Percentiles rank a stretch among this genome's conserved stretches.
Evolutionary conservation across 1,284 basidiomycete species (phyloP).

Genomic region (Ustilago esculenta): DNA sequence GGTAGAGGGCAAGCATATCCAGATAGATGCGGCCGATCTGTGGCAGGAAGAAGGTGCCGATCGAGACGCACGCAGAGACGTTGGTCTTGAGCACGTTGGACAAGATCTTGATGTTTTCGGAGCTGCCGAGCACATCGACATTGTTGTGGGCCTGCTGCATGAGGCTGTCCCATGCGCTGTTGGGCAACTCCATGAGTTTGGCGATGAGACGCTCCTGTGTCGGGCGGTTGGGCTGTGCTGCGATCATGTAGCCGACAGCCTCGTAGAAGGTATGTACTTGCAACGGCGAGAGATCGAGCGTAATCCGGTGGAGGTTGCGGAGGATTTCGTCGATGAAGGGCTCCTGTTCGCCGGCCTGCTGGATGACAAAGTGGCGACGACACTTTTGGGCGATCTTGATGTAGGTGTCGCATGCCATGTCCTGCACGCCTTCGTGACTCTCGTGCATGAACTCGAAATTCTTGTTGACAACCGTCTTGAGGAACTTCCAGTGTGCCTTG

Average conservation of each 20-base stretch:
- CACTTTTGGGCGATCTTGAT: slow-evolving; percentile 99
- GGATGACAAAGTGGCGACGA: slow-evolving; percentile 97
- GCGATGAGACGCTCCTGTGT: slow-evolving; percentile 94
- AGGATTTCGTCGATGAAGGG: slow-evolving; percentile 99
- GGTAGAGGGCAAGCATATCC: slow-evolving; percentile 98
- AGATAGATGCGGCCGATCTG: slow-evolving; percentile 96
- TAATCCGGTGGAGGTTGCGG: slow-evolving; percentile 89
- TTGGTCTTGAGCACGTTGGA: slow-evolving; percentile 98
- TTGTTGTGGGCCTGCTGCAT: slow-evolving; percentile 95
- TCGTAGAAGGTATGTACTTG: slow-evolving; percentile 77
- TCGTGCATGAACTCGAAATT: slow-evolving; percentile 99
- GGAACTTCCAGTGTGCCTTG: slow-evolving; percentile 99
- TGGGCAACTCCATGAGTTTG: slow-evolving; percentile 96
- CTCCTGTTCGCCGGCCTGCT: slow-evolving; percentile 95
- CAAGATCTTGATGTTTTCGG: slow-evolving; percentile 96
- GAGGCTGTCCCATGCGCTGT: slow-evolving; percentile 96
- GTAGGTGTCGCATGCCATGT: slow-evolving; percentile 99
- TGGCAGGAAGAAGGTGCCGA: slow-evolving; percentile 95
- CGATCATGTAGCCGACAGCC: slow-evolving; percentile 99
- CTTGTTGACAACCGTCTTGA: slow-evolving; percentile 99
- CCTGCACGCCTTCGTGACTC: slow-evolving; percentile 98
- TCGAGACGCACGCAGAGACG: slow-evolving; percentile 95
- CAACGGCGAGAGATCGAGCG: slow-evolving; percentile 91
- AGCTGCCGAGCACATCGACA: slow-evolving; percentile 88
- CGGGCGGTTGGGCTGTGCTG: slow-evolving; percentile 96